Base-by-base conservation (phyloP, 2,329 filamentous ascomycete genomes). In the Sordariomycetes sp. region DNA sequence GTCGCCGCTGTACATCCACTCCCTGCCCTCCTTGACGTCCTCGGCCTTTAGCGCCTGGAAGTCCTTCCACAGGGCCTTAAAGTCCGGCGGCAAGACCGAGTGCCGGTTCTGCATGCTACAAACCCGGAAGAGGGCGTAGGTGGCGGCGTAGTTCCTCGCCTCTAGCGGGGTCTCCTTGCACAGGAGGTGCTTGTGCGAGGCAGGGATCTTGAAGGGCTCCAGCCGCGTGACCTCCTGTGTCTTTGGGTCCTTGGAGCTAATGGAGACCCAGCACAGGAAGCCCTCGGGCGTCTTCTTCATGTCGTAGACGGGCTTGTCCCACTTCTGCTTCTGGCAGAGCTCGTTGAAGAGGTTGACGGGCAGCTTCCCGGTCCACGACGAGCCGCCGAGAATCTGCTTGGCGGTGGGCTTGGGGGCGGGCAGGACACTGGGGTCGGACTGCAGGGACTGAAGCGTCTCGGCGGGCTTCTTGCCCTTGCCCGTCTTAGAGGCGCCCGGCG, bases 321-420 rank as follows among this genome's bases (percentile, higher is more conserved):
- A 99, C 68, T 89, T 90, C 69, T 95, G 89, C 70, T 92, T 95
- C 72, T 96, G 90, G 65, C 91, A 96, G 72, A 95, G 89, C 75
- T 97, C 94, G 39, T 88, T 89, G 61, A 97, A 81, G 65, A 97
- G 79, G 67, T 95, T 96, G 62, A 96, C 88, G 1, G 94, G 94
- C 35, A 99, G 75, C 69, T 99, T 99, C 48, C 94, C 94, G 0
- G 94, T 99, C 94, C 94, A 99, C 63, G 90, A 96, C 59, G 90
- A 84, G 54, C 94, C 94, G 50, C 90, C 94, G 66, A 99, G 95
- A 62, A 99, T 75, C 64, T 95, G 89, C 70, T 86, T 86, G 52
- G 80, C 79, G 1, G 84, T 84, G 15, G 81, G 82, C 63, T 84
- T 82, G 0, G 79, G 79, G 3, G 77, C 77, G 0, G 71, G 76